phyloP scores from a whole-genome alignment of 257 asterid genomes.

The Solanum dulcamara region DNA sequence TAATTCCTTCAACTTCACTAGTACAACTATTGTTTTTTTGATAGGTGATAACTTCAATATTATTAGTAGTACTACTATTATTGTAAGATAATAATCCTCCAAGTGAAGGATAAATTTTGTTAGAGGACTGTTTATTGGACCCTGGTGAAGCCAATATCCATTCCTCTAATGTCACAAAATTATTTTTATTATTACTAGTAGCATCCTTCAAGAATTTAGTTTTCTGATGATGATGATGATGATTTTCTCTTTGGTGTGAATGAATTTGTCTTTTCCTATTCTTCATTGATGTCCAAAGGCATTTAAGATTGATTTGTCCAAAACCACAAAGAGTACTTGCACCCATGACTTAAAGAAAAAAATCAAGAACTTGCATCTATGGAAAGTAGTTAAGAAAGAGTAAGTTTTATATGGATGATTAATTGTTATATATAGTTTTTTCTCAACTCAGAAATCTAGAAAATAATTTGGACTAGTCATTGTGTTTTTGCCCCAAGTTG shows the following conservation, averaged over 20 bases:
- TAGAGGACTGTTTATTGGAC: constrained; percentile 10
- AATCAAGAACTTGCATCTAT: neutral
- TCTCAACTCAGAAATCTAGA: neutral
- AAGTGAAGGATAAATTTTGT: constrained; percentile 31
- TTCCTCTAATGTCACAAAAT: constrained; percentile 26
- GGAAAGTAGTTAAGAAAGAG: neutral
- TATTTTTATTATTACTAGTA: neutral
- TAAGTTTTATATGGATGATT: neutral
- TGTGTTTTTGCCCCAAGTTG: neutral
- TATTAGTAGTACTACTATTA: neutral
- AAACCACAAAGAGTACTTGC: constrained; percentile 16
- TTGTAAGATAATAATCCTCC: neutral
- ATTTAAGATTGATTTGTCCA: constrained; percentile 10
- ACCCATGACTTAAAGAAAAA: constrained; percentile 13
- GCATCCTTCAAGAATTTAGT: neutral
- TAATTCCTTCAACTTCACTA: neutral
- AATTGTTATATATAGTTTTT: neutral
- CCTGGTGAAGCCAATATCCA: constrained; percentile 36
- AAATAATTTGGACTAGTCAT: neutral
- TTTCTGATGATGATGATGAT: neutral
- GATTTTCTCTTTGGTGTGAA: constrained; percentile 2
- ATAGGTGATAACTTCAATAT: neutral
- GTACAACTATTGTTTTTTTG: neutral
- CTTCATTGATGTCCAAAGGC: constrained; percentile 11
- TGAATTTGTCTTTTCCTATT: neutral